These are phyloP conservation scores for Tetramitus jugosus DNA, from an alignment of 208 protist genomes.

Conservation along the genomic window DNA sequence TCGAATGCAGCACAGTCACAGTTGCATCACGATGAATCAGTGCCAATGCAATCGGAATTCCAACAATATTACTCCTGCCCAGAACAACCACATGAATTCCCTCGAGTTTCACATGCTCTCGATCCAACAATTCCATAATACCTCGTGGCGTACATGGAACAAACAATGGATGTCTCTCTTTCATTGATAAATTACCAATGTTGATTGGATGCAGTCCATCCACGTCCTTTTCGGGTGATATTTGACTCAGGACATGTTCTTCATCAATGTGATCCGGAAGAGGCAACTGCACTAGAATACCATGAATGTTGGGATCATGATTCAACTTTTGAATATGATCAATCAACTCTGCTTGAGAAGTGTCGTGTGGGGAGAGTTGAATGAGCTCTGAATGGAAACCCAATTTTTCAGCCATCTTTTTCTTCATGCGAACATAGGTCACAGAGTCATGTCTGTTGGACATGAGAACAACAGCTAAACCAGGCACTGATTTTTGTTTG, in stretches of 20 bases:
- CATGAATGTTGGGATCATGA: conserved; percentile 52
- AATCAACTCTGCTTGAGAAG: neutral
- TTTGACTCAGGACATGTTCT: conserved; percentile 38
- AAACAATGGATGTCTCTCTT: conserved; percentile 62
- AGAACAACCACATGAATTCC: conserved; percentile 85
- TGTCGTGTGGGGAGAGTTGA: neutral
- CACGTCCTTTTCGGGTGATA: conserved; percentile 78
- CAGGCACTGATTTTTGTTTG: too few relatives aligned
- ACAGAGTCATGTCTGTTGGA: conserved; percentile 76
- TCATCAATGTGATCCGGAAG: conserved; percentile 88
- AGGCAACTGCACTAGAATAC: conserved; percentile 94
- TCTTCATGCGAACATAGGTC: conserved; percentile 92
- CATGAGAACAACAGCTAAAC: conserved; percentile 85
- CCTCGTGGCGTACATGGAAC: conserved; percentile 90
- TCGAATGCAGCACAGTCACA: conserved; percentile 86
- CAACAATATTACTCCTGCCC: conserved; percentile 90
- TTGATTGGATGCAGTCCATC: conserved; percentile 86
- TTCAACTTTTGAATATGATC: conserved; percentile 45
- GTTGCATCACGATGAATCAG: conserved; percentile 78
- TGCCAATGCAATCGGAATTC: conserved; percentile 80
- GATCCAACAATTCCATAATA: conserved; percentile 80
- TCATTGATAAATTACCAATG: conserved; percentile 75
- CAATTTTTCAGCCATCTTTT: conserved; percentile 37
- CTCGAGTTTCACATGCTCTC: conserved; percentile 48
- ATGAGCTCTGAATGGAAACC: conserved; percentile 45